These are phyloP conservation scores for Brassica rapa DNA, from an alignment of 345 rosid genomes.

Conservation along the genomic window DNA sequence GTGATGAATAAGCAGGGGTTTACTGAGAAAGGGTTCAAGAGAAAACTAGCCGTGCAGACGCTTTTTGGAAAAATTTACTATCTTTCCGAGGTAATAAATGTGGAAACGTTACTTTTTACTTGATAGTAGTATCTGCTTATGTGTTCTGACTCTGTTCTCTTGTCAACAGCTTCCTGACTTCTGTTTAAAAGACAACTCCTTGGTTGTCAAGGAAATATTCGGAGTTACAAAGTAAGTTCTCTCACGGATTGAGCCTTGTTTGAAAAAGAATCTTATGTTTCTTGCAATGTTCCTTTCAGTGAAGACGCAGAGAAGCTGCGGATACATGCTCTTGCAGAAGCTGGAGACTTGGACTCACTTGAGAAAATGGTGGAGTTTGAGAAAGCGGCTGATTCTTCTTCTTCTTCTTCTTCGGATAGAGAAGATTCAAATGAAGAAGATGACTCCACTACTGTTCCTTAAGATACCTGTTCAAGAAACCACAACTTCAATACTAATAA, in stretches of 20 bases:
- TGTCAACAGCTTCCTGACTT: constrained; percentile 81
- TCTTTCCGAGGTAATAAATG: constrained; percentile 66
- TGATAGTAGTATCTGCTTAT: neutral
- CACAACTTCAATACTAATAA: too few relatives aligned
- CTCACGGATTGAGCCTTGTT: neutral
- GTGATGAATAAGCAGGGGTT: constrained; percentile 81
- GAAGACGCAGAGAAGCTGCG: constrained; percentile 83
- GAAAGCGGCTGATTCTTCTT: constrained; percentile 56
- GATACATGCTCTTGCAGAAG: constrained; percentile 72
- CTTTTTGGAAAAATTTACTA: constrained; percentile 90
- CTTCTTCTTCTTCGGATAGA: constrained; percentile 41
- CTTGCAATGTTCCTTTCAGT: constrained; percentile 42
- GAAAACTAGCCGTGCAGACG: constrained; percentile 88
- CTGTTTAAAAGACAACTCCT: constrained; percentile 73
- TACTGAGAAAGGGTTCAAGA: constrained; percentile 85
- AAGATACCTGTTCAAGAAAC: neutral
- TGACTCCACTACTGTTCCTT: constrained; percentile 17
- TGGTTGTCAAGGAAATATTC: constrained; percentile 84
- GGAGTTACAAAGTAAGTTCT: constrained; percentile 85
- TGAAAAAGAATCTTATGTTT: neutral
- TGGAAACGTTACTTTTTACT: neutral
- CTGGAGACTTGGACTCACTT: constrained; percentile 80
- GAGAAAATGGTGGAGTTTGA: constrained; percentile 80
- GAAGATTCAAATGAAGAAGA: constrained; percentile 44
- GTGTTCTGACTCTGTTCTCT: constrained; percentile 13